A percentile compares a stretch with the other conserved stretches of the same genome.
phyloP scores from a whole-genome alignment of 1,284 basidiomycete genomes.

The Athelia psychrophila region DNA sequence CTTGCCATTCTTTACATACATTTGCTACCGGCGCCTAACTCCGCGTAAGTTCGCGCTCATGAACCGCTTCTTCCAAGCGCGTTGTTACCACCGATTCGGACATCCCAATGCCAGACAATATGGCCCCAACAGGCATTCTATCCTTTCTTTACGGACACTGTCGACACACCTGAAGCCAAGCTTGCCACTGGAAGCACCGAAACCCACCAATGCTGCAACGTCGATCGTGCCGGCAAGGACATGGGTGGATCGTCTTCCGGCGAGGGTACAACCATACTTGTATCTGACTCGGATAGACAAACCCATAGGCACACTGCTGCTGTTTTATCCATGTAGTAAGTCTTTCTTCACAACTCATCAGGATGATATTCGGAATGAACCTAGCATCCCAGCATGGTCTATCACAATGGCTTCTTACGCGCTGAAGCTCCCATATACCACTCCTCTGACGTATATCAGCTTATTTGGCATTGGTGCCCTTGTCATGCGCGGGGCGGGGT shows the following conservation, averaged over 20 bases:
- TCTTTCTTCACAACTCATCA: slow-evolving; percentile 13
- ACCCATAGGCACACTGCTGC: slow-evolving; percentile 89
- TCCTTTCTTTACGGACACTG: too few species aligned
- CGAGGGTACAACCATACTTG: slow-evolving; percentile 71
- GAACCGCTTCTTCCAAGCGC: too few species aligned
- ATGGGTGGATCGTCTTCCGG: slow-evolving; percentile 71
- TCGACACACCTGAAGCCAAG: too few species aligned
- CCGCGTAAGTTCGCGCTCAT: too few species aligned
- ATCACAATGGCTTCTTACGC: slow-evolving; percentile 93
- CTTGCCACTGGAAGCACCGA: too few species aligned
- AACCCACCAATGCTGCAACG: slow-evolving; percentile 1
- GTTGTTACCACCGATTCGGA: too few species aligned
- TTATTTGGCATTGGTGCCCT: slow-evolving; percentile 91
- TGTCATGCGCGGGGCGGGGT: slow-evolving; percentile 97
- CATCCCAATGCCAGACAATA: slow-evolving; percentile 4
- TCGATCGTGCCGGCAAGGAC: slow-evolving; percentile 27
- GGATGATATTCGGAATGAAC: slow-evolving; percentile 5
- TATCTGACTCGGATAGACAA: slow-evolving; percentile 90
- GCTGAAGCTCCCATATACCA: slow-evolving; percentile 58
- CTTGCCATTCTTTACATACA: too few species aligned
- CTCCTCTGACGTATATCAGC: slow-evolving; percentile 72
- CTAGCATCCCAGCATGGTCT: slow-evolving; percentile 73
- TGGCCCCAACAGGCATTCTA: too few species aligned
- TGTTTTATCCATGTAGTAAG: slow-evolving; percentile 93
- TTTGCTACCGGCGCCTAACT: too few species aligned